Base-by-base conservation (phyloP, 768 basidiomycete genomes). In the Harrya chromipes region DNA sequence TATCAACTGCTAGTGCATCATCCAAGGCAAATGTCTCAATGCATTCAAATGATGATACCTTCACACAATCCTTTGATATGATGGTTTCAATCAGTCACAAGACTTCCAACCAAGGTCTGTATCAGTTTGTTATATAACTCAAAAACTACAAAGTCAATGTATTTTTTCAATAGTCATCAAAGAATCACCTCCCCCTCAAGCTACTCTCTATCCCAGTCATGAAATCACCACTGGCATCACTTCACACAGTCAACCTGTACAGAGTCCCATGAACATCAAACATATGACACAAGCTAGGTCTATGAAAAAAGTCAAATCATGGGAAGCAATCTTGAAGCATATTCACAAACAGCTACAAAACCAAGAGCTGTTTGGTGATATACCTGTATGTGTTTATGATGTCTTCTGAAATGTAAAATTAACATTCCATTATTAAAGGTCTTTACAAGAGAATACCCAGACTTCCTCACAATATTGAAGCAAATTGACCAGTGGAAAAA, bases 401-500 rank as follows among this genome's bases (percentile, higher is more conserved):
- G 43, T 14, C 29, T 6, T 1, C 34, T 9, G 12, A 6, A 12
- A 2, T 0, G 12, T n/a, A 0, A 13, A 8, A 33, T 5, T 58
- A 2, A 63, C 4, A 24, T 23, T 42, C 10, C 12, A 12, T 7
- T 7, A 20, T 4, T 35, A 35, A 19, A 66, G 64, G 39, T 16
- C 2, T 16, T 27, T 1, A 26, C 4, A 37, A 2, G n/a, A n/a
- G n/a, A 44, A 17, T 26, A 17, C n/a, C 26, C 52, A 34, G 24
- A 55, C 20, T 23, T 68, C 44, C 47, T 68, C 13, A 11, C 39
- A 1, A 6, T 68, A 0, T 19, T 70, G 21, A 46, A 38, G 31
- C 46, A 66, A 1, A 62, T 68, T 24, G 51, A 68, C 14, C 29
- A 45, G 10, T 11, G 53, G 5, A 68, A 60, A 35, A 40, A 68